Evolutionary conservation across 75 land plant genomes (phyloP).

Genomic region (Isoetes taiwanensis): DNA sequence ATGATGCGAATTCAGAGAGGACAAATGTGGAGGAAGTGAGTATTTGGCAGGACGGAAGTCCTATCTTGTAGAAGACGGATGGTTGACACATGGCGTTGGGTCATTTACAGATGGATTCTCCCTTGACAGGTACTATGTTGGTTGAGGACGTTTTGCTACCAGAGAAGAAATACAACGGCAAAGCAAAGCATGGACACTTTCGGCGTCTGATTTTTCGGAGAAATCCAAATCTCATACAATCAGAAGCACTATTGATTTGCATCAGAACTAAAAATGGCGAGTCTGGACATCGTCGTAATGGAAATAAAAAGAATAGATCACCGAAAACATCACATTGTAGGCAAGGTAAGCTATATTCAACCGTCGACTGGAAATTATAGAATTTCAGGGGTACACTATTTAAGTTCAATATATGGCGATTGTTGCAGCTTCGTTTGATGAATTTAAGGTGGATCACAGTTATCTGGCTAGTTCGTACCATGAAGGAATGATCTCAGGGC

Average conservation of each 20-base stretch:
- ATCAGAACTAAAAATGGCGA: slow-evolving; percentile 5
- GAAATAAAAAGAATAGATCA: not conserved
- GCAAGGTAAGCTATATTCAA: slow-evolving; percentile 16
- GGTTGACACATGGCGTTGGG: not conserved
- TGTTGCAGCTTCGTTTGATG: slow-evolving; percentile 11
- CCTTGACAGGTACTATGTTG: slow-evolving; percentile 49
- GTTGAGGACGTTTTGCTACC: slow-evolving; percentile 51
- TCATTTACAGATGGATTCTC: slow-evolving; percentile 40
- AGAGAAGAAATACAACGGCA: slow-evolving; percentile 29
- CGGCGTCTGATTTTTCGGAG: slow-evolving; percentile 71
- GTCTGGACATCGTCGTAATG: no score
- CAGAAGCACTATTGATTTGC: slow-evolving; percentile 46
- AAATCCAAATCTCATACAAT: slow-evolving; percentile 57
- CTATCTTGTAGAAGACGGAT: not conserved
- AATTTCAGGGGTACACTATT: not conserved
- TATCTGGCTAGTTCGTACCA: slow-evolving; percentile 85
- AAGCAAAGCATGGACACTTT: slow-evolving; percentile 18
- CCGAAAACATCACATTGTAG: slow-evolving; percentile 5
- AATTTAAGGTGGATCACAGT: slow-evolving; percentile 49
- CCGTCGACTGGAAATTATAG: not conserved
- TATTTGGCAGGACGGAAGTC: not conserved
- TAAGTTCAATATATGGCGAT: not conserved
- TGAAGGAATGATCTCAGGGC: slow-evolving; percentile 67
- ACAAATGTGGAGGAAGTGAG: slow-evolving; percentile 52
- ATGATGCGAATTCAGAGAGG: slow-evolving; percentile 57